A percentile compares a stretch with the other conserved stretches of the same genome.
phyloP scores from a whole-genome alignment of 306 rosid species.

The Crotalaria pallida region DNA sequence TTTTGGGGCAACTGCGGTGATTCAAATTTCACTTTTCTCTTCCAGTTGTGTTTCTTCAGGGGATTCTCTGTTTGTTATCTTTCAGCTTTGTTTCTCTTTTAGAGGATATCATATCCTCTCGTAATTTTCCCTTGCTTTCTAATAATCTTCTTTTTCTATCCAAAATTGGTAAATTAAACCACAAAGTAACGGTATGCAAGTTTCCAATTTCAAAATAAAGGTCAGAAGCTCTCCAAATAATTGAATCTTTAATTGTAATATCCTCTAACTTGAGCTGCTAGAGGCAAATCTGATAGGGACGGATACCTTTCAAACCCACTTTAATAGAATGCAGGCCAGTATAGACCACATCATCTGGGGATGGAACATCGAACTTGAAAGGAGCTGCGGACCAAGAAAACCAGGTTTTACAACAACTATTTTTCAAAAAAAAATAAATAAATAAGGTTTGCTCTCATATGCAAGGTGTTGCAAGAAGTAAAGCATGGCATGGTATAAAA shows the following conservation, averaged over 20 bases:
- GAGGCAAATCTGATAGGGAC: conserved; percentile 1
- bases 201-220: background rate
- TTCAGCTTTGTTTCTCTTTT: background rate
- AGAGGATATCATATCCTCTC: background rate
- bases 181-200: background rate
- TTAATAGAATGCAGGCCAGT: conserved; percentile 67
- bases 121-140: background rate
- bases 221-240: background rate
- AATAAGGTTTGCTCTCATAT: conserved; percentile 27
- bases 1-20: background rate
- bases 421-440: background rate
- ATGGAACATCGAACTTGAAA: conserved; percentile 86
- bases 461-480: conserved; percentile 18
- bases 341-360: conserved; percentile 85
- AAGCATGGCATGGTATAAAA: conserved; percentile 3
- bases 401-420: conserved; percentile 16
- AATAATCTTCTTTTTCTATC: background rate
- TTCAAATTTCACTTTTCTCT: background rate
- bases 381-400: conserved; percentile 52
- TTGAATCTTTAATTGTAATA: background rate
- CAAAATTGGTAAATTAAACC: background rate
- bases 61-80: background rate
- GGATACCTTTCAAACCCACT: conserved; percentile 67
- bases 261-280: conserved; percentile 10
- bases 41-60: background rate